Evolutionary conservation across 345 rosid genomes (phyloP).

Genomic region (Ceriops zippeliana): DNA sequence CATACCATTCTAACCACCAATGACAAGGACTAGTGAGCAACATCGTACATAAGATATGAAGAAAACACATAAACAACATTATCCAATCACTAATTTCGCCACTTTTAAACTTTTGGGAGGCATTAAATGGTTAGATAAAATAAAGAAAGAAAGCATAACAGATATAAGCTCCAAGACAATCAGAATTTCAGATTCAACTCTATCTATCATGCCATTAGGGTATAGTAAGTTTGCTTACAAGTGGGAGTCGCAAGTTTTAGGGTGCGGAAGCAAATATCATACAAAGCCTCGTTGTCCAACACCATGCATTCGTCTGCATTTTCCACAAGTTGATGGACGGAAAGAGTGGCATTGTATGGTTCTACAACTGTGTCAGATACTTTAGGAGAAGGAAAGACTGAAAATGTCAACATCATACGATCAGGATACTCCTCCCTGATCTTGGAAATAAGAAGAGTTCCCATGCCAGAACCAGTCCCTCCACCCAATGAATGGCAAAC

Average conservation of each 20-base stretch:
- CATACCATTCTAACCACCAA: background rate
- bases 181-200: background rate
- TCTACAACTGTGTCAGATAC: constrained; percentile 28
- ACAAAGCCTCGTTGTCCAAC: constrained; percentile 27
- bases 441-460: constrained; percentile 27
- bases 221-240: constrained; percentile 12
- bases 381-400: constrained; percentile 27
- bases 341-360: constrained; percentile 28
- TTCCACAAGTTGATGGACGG: constrained; percentile 26
- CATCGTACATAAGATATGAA: background rate
- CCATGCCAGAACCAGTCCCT: constrained; percentile 32
- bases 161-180: background rate
- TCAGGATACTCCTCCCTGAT: constrained; percentile 28
- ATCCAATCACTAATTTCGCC: background rate
- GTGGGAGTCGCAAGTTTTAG: constrained; percentile 28
- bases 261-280: constrained; percentile 30
- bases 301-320: constrained; percentile 29
- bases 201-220: background rate
- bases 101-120: background rate
- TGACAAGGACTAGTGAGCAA: constrained; percentile 2
- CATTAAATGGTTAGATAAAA: background rate
- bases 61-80: background rate
- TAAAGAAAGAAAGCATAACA: no score
- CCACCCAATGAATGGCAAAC: constrained; percentile 31
- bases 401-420: constrained; percentile 29